A percentile compares a stretch with the other conserved stretches of the same genome.
Evolutionary conservation across 2,329 filamentous ascomycete species (phyloP).

Genomic region (Alternaria arbusti): DNA sequence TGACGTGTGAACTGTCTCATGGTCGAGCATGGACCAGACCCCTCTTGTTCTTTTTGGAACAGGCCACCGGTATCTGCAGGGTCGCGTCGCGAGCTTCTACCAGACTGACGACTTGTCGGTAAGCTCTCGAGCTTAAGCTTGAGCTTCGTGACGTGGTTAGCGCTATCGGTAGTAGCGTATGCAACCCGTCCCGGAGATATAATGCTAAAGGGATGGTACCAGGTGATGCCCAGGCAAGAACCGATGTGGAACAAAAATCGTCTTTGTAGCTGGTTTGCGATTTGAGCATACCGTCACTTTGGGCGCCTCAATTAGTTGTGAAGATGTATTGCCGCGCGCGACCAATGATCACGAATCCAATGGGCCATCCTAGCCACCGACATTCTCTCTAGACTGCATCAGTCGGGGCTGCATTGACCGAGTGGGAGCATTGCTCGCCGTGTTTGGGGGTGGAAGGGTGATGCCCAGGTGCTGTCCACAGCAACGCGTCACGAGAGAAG

Average conservation of each 20-base stretch:
- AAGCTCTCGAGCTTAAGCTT: not conserved
- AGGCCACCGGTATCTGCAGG: not conserved
- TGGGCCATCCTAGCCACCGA: not conserved
- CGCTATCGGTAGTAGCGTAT: slow-evolving; percentile 2
- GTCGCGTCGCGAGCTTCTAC: not conserved
- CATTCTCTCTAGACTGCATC: not conserved
- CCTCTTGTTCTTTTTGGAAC: slow-evolving; percentile 10
- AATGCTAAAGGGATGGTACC: not conserved
- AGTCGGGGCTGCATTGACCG: not conserved
- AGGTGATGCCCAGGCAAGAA: not conserved
- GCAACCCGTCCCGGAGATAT: slow-evolving; percentile 3
- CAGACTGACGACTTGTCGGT: not conserved
- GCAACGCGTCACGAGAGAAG: slow-evolving; percentile 5
- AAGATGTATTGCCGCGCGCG: not conserved
- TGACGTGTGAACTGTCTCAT: slow-evolving; percentile 8
- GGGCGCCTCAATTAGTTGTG: not conserved
- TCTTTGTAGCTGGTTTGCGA: not conserved
- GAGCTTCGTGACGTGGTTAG: slow-evolving; percentile 16
- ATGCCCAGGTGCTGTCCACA: not conserved
- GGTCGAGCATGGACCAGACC: slow-evolving; percentile 8
- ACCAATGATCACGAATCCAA: not conserved
- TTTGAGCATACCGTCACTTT: not conserved
- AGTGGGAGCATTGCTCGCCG: not conserved
- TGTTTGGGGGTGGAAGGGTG: not conserved
- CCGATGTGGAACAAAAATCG: not conserved